These are phyloP conservation scores for Rhizopogon rudus DNA, from an alignment of 768 basidiomycete species.

Conservation along the genomic window DNA sequence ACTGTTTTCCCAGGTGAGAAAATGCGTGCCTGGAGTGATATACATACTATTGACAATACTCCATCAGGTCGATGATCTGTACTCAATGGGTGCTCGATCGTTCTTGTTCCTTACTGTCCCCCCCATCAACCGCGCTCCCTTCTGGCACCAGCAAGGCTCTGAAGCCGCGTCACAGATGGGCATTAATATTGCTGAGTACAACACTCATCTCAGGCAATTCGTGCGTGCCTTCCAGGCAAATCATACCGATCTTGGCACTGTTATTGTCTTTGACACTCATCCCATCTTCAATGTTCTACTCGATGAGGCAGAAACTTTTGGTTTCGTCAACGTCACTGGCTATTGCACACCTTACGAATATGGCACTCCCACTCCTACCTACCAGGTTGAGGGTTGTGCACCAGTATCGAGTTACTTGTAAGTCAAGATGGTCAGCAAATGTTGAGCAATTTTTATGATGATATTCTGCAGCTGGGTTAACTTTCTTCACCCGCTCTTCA, in stretches of 20 bases:
- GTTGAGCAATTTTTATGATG: neutral
- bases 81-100: constrained; percentile 47
- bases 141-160: constrained; percentile 38
- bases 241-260: constrained; percentile 39
- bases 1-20: constrained; percentile 23
- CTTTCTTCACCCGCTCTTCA: constrained; percentile 56
- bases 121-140: constrained; percentile 49
- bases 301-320: constrained; percentile 45
- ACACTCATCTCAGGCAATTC: constrained; percentile 36
- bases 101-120: constrained; percentile 64
- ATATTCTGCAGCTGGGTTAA: constrained; percentile 48
- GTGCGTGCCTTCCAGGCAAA: constrained; percentile 35
- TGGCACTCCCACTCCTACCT: constrained; percentile 46
- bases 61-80: constrained; percentile 15
- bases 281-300: constrained; percentile 55
- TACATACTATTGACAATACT: neutral
- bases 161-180: constrained; percentile 23
- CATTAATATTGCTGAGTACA: constrained; percentile 43
- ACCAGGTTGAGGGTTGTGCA: constrained; percentile 52
- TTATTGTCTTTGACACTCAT: constrained; percentile 50
- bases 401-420: constrained; percentile 67
- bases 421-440: constrained; percentile 17
- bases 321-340: constrained; percentile 55
- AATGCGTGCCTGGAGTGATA: neutral
- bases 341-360: constrained; percentile 56